These are phyloP conservation scores for Rhodotorula taiwanensis DNA, from an alignment of 768 basidiomycete genomes.

Conservation along the genomic window DNA sequence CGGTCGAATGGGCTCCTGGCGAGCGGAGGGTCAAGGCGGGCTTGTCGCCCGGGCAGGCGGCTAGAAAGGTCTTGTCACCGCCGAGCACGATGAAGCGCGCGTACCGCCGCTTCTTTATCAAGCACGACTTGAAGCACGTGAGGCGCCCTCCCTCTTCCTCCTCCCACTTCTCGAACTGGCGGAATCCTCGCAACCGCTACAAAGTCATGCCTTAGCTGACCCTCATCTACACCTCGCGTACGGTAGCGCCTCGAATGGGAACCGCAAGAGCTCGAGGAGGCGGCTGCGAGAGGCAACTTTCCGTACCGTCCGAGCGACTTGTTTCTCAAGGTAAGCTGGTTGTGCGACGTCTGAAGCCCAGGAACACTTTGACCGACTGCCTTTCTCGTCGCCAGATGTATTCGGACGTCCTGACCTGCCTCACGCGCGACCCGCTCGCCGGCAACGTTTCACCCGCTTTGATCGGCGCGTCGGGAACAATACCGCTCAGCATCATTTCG, in stretches of 20 bases:
- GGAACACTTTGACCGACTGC: no score
- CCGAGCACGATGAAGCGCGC: conserved; percentile 42
- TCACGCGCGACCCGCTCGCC: conserved; percentile 55
- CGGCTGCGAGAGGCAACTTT: conserved; percentile 54
- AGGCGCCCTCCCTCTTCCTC: background rate
- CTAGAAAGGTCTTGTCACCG: conserved; percentile 48
- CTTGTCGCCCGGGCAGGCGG: conserved; percentile 46
- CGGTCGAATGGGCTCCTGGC: background rate
- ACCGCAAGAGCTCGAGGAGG: conserved; percentile 50
- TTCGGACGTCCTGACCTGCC: conserved; percentile 55
- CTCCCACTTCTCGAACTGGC: background rate
- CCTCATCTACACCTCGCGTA: background rate
- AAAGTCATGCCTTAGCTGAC: no score
- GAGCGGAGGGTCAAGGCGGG: conserved; percentile 12
- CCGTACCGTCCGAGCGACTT: conserved; percentile 54
- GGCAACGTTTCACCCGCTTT: conserved; percentile 59
- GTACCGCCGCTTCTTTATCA: conserved; percentile 44
- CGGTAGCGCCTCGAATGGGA: conserved; percentile 41
- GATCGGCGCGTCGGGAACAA: conserved; percentile 58
- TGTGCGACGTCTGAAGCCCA: background rate
- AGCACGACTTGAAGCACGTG: conserved; percentile 44
- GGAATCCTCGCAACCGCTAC: background rate
- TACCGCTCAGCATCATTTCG: conserved; percentile 59
- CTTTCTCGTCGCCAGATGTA: conserved; percentile 52
- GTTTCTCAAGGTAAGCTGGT: conserved; percentile 53